phyloP scores from a whole-genome alignment of 352 stramenopile genomes.

The Globisporangium rhizosaccharum region DNA sequence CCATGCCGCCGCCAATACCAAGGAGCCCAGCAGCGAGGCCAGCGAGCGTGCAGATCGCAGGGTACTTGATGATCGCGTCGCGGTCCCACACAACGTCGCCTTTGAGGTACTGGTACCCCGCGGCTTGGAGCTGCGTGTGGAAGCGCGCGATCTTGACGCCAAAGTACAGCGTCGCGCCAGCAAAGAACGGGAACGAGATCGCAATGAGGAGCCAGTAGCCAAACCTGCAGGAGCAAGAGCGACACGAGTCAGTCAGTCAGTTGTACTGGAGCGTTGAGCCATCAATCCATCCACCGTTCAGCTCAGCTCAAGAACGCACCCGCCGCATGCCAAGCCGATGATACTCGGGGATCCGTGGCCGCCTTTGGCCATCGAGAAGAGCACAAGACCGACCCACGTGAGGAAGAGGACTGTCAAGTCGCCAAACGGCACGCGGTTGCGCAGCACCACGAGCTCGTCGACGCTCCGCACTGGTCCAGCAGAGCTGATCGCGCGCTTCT shows the following conservation, averaged over 20 bases:
- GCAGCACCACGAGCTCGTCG: constrained; percentile 48
- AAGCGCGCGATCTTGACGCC: constrained; percentile 59
- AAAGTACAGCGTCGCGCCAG: constrained; percentile 67
- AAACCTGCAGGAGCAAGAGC: constrained; percentile 3
- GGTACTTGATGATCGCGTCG: constrained; percentile 84
- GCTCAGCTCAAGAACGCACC: not conserved
- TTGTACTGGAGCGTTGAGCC: no score
- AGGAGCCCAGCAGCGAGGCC: constrained; percentile 69
- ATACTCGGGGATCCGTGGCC: constrained; percentile 71
- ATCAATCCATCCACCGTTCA: no score
- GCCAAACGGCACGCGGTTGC: constrained; percentile 43
- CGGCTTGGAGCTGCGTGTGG: constrained; percentile 54
- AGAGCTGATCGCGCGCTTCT: constrained; percentile 25
- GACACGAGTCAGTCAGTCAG: no score
- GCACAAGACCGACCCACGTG: constrained; percentile 70
- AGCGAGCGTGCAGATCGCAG: constrained; percentile 61
- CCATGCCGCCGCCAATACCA: constrained; percentile 90
- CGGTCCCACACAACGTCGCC: constrained; percentile 95
- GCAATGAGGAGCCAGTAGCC: constrained; percentile 62
- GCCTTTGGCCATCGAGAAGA: constrained; percentile 77
- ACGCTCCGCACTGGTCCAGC: constrained; percentile 23
- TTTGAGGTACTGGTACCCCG: constrained; percentile 91
- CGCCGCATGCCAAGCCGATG: constrained; percentile 62
- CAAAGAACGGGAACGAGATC: constrained; percentile 70
- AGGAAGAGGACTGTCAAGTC: constrained; percentile 69